These are phyloP conservation scores for Aspergillus udagawae DNA, from an alignment of 2,329 filamentous ascomycete species.

Conservation along the genomic window DNA sequence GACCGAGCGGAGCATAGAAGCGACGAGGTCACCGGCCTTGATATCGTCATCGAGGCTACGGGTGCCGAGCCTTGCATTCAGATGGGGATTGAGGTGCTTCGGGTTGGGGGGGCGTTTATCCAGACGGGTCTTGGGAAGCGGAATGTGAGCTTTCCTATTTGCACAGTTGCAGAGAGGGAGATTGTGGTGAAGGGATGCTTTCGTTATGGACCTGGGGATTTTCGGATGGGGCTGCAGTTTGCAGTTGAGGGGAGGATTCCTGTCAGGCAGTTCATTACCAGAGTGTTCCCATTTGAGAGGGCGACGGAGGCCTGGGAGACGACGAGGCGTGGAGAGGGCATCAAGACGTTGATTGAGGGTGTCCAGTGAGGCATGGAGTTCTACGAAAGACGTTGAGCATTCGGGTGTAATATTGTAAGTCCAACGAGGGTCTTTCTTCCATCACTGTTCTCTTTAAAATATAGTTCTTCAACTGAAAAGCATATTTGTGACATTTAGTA, in stretches of 20 bases:
- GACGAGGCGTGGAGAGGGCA: constrained; percentile 11
- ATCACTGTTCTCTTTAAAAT: too few species aligned
- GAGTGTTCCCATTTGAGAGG: constrained; percentile 26
- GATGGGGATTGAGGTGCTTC: constrained; percentile 39
- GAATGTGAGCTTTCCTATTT: constrained; percentile 36
- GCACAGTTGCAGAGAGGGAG: constrained; percentile 33
- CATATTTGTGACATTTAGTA: too few species aligned
- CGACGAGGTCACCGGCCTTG: constrained; percentile 20
- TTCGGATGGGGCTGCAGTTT: constrained; percentile 38
- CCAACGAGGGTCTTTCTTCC: too few species aligned
- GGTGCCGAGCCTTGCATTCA: constrained; percentile 44
- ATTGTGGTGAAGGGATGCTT: constrained; percentile 32
- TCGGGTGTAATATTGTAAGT: too few species aligned
- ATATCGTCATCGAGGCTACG: constrained; percentile 42
- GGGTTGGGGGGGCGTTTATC: constrained; percentile 27
- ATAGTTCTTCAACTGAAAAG: too few species aligned
- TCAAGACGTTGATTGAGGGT: constrained; percentile 12
- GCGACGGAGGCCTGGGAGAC: constrained; percentile 29
- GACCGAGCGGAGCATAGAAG: constrained; percentile 26
- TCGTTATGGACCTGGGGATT: constrained; percentile 31
- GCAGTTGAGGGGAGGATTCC: constrained; percentile 23
- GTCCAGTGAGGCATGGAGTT: neutral
- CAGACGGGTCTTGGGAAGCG: constrained; percentile 37
- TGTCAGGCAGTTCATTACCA: constrained; percentile 26
- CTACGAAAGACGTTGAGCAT: too few species aligned